Conservation (phyloP, 2,329 filamentous ascomycete species). For the Corinectria fuckeliana region DNA sequence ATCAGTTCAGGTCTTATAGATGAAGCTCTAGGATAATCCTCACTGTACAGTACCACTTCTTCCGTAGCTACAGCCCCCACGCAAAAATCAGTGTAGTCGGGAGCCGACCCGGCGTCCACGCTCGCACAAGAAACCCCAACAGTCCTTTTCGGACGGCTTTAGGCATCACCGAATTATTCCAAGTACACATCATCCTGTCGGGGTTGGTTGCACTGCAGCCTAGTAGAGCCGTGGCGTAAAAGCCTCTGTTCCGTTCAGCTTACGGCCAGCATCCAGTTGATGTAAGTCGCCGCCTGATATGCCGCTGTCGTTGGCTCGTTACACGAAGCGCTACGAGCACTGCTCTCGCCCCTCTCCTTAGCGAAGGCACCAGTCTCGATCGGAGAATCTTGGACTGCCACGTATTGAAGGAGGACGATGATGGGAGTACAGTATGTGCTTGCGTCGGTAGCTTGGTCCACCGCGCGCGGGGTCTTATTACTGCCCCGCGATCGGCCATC, state of each 20-base stretch:
- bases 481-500: slow-evolving; percentile 13
- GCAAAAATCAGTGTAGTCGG: slow-evolving; percentile 5
- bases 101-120: slow-evolving; percentile 21
- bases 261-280: neutral
- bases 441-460: no score
- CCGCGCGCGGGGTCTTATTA: slow-evolving; percentile 4
- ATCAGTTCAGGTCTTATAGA: neutral
- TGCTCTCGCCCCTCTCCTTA: no score
- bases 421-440: no score
- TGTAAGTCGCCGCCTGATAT: neutral
- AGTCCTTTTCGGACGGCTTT: neutral
- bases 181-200: neutral
- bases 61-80: neutral
- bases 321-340: no score
- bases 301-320: neutral
- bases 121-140: neutral
- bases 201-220: neutral
- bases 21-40: neutral
- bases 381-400: no score
- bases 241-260: neutral
- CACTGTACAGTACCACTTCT: neutral
- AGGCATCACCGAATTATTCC: neutral
- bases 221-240: neutral
- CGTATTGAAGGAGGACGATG: no score
- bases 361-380: no score